Conservation (phyloP, 345 rosid genomes). For the Eucalyptus tenuipes region DNA sequence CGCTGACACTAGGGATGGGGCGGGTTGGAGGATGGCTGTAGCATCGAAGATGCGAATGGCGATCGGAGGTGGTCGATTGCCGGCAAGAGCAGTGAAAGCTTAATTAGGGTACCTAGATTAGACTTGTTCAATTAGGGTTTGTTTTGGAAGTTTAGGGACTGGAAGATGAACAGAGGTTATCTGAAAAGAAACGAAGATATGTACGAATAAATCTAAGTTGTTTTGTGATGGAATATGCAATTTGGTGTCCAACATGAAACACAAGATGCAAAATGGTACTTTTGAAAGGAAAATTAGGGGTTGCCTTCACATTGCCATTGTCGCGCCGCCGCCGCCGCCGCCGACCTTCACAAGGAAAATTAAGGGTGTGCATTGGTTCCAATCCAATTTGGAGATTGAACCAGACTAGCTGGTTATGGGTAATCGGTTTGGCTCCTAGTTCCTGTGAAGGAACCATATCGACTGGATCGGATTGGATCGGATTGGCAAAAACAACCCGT, state of each 20-base stretch:
- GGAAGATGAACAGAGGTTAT: background rate
- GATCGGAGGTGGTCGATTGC: background rate
- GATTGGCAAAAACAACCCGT: fast-evolving
- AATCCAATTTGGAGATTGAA: background rate
- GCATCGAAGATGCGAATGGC: background rate
- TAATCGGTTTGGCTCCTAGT: background rate
- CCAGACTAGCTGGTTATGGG: fast-evolving
- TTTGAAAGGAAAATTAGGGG: background rate
- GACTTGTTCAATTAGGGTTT: background rate
- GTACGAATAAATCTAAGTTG: background rate
- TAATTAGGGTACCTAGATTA: background rate
- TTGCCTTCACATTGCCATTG: background rate
- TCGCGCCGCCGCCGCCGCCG: fast-evolving
- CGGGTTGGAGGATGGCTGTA: background rate
- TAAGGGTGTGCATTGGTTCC: background rate
- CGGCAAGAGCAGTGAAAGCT: background rate
- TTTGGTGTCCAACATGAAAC: background rate
- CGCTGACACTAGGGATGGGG: background rate
- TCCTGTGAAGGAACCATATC: background rate
- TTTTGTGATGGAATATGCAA: background rate
- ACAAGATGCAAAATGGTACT: background rate
- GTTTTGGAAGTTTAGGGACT: background rate
- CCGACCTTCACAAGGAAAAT: background rate
- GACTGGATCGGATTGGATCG: fast-evolving
- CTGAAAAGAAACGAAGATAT: no score